phyloP scores from a whole-genome alignment of 202 grass and related monocot species.

The Hordeum pubiflorum region DNA sequence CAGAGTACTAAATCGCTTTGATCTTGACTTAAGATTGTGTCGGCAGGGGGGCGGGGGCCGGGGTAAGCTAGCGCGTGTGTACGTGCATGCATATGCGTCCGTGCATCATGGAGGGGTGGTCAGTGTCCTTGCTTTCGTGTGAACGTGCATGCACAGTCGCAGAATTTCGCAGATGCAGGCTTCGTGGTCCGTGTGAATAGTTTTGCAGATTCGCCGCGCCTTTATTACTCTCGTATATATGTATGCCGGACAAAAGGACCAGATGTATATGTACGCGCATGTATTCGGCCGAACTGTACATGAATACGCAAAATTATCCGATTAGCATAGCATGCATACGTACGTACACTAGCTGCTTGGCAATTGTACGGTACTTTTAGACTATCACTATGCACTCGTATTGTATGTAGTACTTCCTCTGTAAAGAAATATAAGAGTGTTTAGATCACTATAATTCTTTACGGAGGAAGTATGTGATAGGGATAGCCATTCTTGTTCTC shows the following conservation, averaged over 20 bases:
- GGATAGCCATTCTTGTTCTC: background rate
- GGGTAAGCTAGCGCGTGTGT: background rate
- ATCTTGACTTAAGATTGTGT: slow-evolving; percentile 10
- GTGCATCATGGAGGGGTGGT: slow-evolving; percentile 9
- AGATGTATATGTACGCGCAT: no score
- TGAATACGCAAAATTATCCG: no score
- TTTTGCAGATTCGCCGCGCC: background rate
- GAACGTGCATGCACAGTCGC: slow-evolving; percentile 36
- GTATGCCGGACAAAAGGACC: background rate
- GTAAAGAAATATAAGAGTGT: no score
- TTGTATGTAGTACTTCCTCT: background rate
- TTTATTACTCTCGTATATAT: background rate
- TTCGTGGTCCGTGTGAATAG: slow-evolving; percentile 13
- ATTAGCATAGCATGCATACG: no score
- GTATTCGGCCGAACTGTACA: no score
- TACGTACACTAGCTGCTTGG: background rate
- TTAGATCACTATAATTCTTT: no score
- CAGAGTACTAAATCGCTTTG: background rate
- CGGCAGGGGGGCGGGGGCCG: slow-evolving; percentile 6
- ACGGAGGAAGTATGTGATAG: background rate
- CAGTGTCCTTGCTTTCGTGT: slow-evolving; percentile 26
- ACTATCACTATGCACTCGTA: background rate
- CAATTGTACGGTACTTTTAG: background rate
- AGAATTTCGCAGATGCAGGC: background rate
- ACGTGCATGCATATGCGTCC: slow-evolving; percentile 7